Conservation (phyloP, 257 asterid genomes). For the Datura wrightii region DNA sequence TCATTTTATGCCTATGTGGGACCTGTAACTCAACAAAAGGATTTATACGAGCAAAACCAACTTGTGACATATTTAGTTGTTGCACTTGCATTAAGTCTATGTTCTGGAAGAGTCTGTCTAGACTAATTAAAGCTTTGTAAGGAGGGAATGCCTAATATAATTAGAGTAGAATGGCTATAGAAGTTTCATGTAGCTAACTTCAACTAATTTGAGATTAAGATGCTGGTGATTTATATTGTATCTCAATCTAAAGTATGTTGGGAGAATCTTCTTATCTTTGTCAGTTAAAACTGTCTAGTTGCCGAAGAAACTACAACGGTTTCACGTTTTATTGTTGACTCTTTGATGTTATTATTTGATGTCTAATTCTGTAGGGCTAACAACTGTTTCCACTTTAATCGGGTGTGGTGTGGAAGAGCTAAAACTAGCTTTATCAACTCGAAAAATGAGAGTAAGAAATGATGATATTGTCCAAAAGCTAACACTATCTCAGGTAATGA, state of each 20-base stretch:
- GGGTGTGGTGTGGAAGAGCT: conserved; percentile 76
- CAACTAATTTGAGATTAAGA: conserved; percentile 19
- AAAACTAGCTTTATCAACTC: conserved; percentile 87
- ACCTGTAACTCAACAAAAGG: conserved; percentile 17
- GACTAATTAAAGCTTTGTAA: conserved; percentile 15
- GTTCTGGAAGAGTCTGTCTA: conserved; percentile 22
- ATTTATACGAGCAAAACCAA: neutral
- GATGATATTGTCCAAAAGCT: conserved; percentile 84
- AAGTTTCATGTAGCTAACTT: conserved; percentile 23
- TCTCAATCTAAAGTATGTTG: conserved; percentile 3
- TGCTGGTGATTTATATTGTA: neutral
- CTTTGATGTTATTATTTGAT: conserved; percentile 27
- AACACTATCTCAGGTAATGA: conserved; percentile 76
- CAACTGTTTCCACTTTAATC: conserved; percentile 70
- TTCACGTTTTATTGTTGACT: neutral
- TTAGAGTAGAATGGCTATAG: conserved; percentile 25
- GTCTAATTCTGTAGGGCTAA: conserved; percentile 63
- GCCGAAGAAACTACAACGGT: conserved; percentile 1
- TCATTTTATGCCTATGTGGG: conserved; percentile 14
- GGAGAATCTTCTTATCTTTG: neutral
- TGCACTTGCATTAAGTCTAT: neutral
- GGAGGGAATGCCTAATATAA: neutral
- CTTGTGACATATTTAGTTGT: conserved; percentile 8
- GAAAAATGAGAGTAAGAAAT: conserved; percentile 86
- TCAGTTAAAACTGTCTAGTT: neutral